Conservation (phyloP, 2,329 filamentous ascomycete species). For the Alternaria atra region DNA sequence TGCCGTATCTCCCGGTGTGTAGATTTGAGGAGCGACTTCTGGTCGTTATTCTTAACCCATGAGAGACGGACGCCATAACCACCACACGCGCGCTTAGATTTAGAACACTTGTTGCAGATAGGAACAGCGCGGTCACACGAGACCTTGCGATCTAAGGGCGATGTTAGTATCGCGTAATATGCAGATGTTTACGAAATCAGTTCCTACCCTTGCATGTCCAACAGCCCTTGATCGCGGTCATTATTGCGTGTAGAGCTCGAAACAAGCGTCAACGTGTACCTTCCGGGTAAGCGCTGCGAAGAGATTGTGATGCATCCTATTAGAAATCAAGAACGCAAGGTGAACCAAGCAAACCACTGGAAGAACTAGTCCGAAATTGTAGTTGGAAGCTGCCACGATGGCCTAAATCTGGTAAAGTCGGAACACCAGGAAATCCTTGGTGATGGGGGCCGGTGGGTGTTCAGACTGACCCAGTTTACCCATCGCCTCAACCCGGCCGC, state of each 20-base stretch:
- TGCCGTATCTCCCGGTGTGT: background rate
- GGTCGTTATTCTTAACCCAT: conserved; percentile 8
- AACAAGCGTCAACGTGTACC: background rate
- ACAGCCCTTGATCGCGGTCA: background rate
- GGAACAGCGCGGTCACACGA: conserved; percentile 21
- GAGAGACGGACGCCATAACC: conserved; percentile 24
- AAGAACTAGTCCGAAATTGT: background rate
- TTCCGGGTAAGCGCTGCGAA: background rate
- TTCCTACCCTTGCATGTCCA: background rate
- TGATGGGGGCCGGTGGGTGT: background rate
- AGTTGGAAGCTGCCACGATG: background rate
- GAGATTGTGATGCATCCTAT: background rate
- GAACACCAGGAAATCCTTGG: background rate
- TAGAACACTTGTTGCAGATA: conserved; percentile 14
- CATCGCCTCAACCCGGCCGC: background rate
- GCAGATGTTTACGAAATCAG: accelerated
- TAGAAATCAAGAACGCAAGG: background rate
- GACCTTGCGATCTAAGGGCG: conserved; percentile 18
- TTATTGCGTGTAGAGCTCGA: background rate
- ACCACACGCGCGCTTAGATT: conserved; percentile 19
- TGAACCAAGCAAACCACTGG: background rate
- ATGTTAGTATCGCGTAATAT: background rate
- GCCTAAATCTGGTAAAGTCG: background rate
- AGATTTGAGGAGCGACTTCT: background rate
- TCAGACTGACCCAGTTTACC: background rate